Base-by-base conservation (phyloP, 306 rosid genomes). In the Vigna hirtella region DNA sequence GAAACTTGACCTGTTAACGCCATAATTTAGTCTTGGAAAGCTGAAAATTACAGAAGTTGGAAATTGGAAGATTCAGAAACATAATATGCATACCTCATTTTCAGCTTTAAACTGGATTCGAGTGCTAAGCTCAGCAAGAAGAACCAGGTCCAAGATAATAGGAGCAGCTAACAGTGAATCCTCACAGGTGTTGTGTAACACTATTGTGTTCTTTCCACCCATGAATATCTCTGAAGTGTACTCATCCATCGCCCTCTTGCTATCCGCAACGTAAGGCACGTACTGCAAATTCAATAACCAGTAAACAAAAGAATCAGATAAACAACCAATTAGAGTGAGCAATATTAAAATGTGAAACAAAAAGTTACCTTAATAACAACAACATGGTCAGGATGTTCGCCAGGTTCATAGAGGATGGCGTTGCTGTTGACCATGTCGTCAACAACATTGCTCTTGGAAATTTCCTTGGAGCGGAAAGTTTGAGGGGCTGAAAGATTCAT, bases 401-500 rank as follows among this genome's bases (percentile, higher is more conserved):
- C 98, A 15, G 98, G 91, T 74, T 83, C 93, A 68, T 67, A 95
- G 24, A 95, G 98, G 62, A 95, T 95, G 24, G 89, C 96, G 53
- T 95, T 95, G 87, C 98, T 95, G 18, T 94, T 89, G 18, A 95
- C 98, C 98, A 95, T 95, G 66, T 95, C 98, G 40, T 95, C 98
- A 71, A 95, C 98, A 75, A 95, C 98, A 6, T 95, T 95, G 85
- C 98, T 95, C 86, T 92, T 95, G 3, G 98, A 95, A 70, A 95
- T 95, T 85, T 95, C 98, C 80, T 95, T 95, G 8, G 98, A 95
- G 36, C 98, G 83, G 90, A 95, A 95, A 22, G 98, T 95, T 80
- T 95, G 98, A 30, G 98, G 98, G 1, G 98, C 98, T 0, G 98
- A 95, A 3, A 95, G 97, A 70, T 95, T 95, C 98, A 95, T 92